Conservation (phyloP, 768 basidiomycete genomes). For the Daedaleopsis nitida region DNA sequence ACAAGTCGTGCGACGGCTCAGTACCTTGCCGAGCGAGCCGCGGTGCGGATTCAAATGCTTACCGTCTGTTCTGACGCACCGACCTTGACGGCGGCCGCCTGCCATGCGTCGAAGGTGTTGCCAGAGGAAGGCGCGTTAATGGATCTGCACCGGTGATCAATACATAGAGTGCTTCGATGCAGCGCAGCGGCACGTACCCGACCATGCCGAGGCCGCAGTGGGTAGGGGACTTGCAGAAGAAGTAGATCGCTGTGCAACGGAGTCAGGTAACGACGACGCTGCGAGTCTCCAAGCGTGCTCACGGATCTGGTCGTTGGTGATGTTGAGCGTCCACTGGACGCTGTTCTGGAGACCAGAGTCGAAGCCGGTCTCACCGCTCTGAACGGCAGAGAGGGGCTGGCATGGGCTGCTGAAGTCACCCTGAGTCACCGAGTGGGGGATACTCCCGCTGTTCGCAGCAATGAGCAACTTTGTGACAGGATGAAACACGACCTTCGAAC, state of each 20-base stretch:
- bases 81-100: slow-evolving; percentile 41
- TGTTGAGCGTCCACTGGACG: slow-evolving; percentile 47
- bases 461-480: background rate
- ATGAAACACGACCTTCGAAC: background rate
- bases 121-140: slow-evolving; percentile 52
- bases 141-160: slow-evolving; percentile 19
- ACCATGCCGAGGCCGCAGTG: slow-evolving; percentile 60
- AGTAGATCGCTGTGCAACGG: slow-evolving; percentile 50
- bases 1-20: slow-evolving; percentile 14
- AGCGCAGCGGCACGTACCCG: slow-evolving; percentile 30
- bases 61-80: slow-evolving; percentile 39
- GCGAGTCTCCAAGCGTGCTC: slow-evolving; percentile 19
- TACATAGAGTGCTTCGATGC: background rate
- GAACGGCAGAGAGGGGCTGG: slow-evolving; percentile 41
- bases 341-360: slow-evolving; percentile 51
- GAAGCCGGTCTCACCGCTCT: slow-evolving; percentile 41
- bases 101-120: slow-evolving; percentile 45
- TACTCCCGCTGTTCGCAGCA: slow-evolving; percentile 1
- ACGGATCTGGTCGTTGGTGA: slow-evolving; percentile 51
- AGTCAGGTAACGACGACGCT: background rate
- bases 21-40: too few relatives aligned
- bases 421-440: slow-evolving; percentile 36
- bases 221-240: slow-evolving; percentile 48
- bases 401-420: slow-evolving; percentile 30
- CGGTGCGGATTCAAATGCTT: slow-evolving; percentile 14